Evolutionary conservation across 208 protist genomes (phyloP), one percentile per base, ranked within the genome.

Genomic region (Wallacemonas sp.): DNA sequence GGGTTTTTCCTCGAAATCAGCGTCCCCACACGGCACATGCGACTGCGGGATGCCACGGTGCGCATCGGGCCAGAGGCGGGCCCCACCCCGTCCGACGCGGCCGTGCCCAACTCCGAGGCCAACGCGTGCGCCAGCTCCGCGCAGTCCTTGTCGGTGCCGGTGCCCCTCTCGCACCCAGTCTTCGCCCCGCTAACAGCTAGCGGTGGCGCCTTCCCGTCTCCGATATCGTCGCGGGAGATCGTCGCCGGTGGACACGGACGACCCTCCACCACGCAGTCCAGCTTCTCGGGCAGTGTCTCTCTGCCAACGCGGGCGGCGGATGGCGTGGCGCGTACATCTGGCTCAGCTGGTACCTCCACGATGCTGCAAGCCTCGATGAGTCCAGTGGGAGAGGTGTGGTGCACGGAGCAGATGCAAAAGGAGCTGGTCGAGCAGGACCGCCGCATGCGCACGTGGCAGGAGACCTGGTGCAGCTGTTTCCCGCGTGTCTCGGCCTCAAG

Each of bases 1-100:
- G 77, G 85, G 5, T 71, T 75, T 17, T 92, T 92, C 65, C 69
- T 94, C 19, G 74, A 73, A 47, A 90, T 87, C 66, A 84, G 84
- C 71, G 26, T 94, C 30, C 58, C 76, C 15, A 80, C 84, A 12
- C 82, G 88, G 3, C 79, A 82, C 34, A 61, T 54, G 24, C 84
- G 84, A 0, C 68, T 94, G 28, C 66, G 67, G 45, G 71, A 64
- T 14, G 73, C 74, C n/a, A 63, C 60, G 36, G 55, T 79, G 27
- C 66, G 56, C 17, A 22, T 2, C 30, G 55, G 39, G 38, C 12
- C 55, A 15, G 17, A 22, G 27, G 11, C 27, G 28, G 30, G 21
- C 30, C 2, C 51, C n/a, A 8, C 51, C 30, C 8, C 56, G 21
- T 5, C 56, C 3, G 19, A 33, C 2, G 56, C 38, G 38, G 38